phyloP scores from a whole-genome alignment of 805 yeast species.

The Scheffersomyces amazonensis region DNA sequence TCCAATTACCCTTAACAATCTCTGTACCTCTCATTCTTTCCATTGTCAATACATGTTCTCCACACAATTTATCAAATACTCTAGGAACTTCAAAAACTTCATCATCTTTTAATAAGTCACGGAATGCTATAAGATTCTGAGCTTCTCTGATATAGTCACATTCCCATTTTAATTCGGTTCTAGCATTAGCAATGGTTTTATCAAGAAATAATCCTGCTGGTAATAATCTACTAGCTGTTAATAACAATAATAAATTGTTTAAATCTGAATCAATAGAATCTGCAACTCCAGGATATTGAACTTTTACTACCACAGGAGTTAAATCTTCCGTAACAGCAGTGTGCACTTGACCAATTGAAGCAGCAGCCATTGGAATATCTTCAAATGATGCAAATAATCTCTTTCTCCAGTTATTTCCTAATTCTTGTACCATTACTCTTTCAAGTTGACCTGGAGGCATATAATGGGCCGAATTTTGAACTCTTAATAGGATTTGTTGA shows the following conservation, averaged over 20 bases:
- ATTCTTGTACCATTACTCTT: slow-evolving; percentile 63
- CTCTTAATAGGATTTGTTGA: slow-evolving; percentile 74
- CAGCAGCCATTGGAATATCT: slow-evolving; percentile 89
- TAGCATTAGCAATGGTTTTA: slow-evolving; percentile 87
- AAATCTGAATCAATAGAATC: slow-evolving; percentile 91
- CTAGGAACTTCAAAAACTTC: slow-evolving; percentile 75
- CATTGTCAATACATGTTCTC: slow-evolving; percentile 86
- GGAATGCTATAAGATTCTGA: slow-evolving; percentile 64
- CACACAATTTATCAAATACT: slow-evolving; percentile 74
- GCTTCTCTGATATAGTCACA: slow-evolving; percentile 95
- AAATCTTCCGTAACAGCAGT: slow-evolving; percentile 67
- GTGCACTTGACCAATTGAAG: slow-evolving; percentile 97
- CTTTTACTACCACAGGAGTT: slow-evolving; percentile 85
- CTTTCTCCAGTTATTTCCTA: slow-evolving; percentile 78
- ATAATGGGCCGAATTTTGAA: slow-evolving; percentile 92
- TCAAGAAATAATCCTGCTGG: slow-evolving; percentile 93
- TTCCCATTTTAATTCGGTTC: slow-evolving; percentile 94
- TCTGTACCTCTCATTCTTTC: slow-evolving; percentile 80
- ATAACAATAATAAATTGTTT: slow-evolving; percentile 74
- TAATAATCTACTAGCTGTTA: slow-evolving; percentile 81
- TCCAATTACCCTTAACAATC: slow-evolving; percentile 72
- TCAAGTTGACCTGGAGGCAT: slow-evolving; percentile 94
- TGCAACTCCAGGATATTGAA: slow-evolving; percentile 96
- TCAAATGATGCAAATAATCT: slow-evolving; percentile 69
- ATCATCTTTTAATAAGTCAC: slow-evolving; percentile 53